A percentile compares a stretch with the other conserved stretches of the same genome.
phyloP scores from a whole-genome alignment of 768 basidiomycete genomes.

The Coprinopsis sp. region DNA sequence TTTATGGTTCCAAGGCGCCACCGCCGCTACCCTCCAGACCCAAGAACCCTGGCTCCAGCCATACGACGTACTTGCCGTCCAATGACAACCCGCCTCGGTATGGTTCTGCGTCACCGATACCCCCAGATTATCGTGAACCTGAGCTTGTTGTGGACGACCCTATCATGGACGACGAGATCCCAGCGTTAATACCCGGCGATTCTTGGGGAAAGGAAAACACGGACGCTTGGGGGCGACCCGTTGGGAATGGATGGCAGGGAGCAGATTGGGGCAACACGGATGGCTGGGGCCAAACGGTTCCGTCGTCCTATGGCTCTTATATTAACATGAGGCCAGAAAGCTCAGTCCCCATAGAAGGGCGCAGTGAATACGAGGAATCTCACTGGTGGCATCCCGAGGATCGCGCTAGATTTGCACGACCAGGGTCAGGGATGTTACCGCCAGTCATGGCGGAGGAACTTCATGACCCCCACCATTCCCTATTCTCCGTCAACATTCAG shows the following conservation, averaged over 20 bases:
- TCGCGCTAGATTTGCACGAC: conserved; percentile 44
- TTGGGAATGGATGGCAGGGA: neutral
- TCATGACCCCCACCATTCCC: conserved; percentile 67
- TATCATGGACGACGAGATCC: conserved; percentile 31
- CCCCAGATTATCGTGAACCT: conserved; percentile 47
- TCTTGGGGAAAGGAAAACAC: conserved; percentile 6
- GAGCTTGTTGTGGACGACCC: conserved; percentile 47
- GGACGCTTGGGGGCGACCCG: conserved; percentile 18
- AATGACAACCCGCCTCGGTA: conserved; percentile 45
- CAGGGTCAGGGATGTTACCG: conserved; percentile 68
- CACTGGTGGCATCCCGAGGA: conserved; percentile 64
- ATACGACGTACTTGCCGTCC: conserved; percentile 34
- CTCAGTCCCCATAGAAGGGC: conserved; percentile 48
- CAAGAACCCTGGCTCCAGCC: conserved; percentile 37
- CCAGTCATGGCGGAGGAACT: conserved; percentile 62
- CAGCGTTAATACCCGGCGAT: conserved; percentile 37
- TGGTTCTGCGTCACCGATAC: conserved; percentile 20
- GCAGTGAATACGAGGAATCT: conserved; percentile 55
- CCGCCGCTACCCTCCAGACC: conserved; percentile 37
- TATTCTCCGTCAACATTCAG: conserved; percentile 59
- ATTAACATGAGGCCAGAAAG: conserved; percentile 5
- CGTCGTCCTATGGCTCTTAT: conserved; percentile 1
- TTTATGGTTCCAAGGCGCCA: conserved; percentile 34
- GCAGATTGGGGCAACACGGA: neutral
- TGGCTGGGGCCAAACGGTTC: conserved; percentile 5